These are phyloP conservation scores for Stevia rebaudiana DNA, from an alignment of 140 eudicot genomes.

Conservation along the genomic window DNA sequence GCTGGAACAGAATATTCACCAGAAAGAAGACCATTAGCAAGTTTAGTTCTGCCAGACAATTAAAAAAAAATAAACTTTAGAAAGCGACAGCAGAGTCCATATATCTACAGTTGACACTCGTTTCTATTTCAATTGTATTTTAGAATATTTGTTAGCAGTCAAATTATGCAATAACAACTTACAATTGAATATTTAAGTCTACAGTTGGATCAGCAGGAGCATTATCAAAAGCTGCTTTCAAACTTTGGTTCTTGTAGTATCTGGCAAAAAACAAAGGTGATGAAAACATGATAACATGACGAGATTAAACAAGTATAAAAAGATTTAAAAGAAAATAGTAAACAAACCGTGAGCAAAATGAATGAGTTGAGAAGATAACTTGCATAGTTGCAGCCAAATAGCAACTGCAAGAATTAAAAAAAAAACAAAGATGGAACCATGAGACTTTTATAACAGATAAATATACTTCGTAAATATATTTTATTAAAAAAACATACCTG, in stretches of 20 bases:
- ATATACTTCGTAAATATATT: too few relatives aligned
- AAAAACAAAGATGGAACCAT: slow-evolving; percentile 12
- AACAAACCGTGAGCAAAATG: slow-evolving; percentile 70
- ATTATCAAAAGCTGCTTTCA: slow-evolving; percentile 62
- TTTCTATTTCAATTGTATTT: neutral
- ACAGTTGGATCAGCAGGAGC: slow-evolving; percentile 99
- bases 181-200: slow-evolving; percentile 91
- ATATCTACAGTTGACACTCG: too few relatives aligned
- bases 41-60: slow-evolving; percentile 61
- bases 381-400: slow-evolving; percentile 98
- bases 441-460: neutral
- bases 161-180: slow-evolving; percentile 30
- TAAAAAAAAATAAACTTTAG: too few relatives aligned
- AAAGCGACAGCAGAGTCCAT: too few relatives aligned
- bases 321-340: too few relatives aligned
- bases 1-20: slow-evolving; percentile 83
- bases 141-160: neutral
- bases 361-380: slow-evolving; percentile 71
- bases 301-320: neutral
- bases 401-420: slow-evolving; percentile 71
- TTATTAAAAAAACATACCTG: slow-evolving; percentile 44
- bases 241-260: slow-evolving; percentile 54
- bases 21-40: slow-evolving; percentile 82
- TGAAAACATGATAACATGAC: neutral
- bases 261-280: slow-evolving; percentile 34